Evolutionary conservation across 108 stramenopile species (phyloP), one percentile per base, ranked within the genome.

Genomic region (Fistulifera solaris): DNA sequence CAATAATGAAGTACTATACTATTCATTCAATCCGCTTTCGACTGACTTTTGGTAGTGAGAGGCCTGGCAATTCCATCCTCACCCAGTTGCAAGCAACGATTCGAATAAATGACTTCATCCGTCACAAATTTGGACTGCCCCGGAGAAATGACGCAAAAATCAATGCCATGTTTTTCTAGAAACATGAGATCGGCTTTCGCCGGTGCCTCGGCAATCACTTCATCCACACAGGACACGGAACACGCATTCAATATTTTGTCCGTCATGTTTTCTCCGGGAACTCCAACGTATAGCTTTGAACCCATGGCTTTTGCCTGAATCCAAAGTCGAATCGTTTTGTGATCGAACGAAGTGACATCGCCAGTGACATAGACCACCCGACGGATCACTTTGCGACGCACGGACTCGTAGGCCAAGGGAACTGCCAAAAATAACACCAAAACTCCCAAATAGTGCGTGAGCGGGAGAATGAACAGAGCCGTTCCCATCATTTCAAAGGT

Each of bases 401-500:
- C 70, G 26, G 66, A 71, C 59, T 80, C 74, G 52, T 76, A 76
- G 19, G 78, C 71, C 12, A 76, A 40, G 3, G 78, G 78, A 14
- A 71, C 56, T 17, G 77, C 77, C 16, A 66, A 43, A 15, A 61
- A 45, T 43, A 80, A 52, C 11, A 75, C 54, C 3, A 52, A 2
- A 1, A 70, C 28, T 22, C 72, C 76, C 21, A 72, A 17, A 38
- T 60, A 67, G 14, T 61, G 52, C 7, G 62, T 38, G 15, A 38
- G 62, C 1, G 68, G 68, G 23, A 72, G 38, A 25, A 80, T 49
- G 35, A 70, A 73, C 0, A 80, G 48, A 16, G 74, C 68, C 2
- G 78, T 64, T 17, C 78, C 78, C 15, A 80, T 45, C 71, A 76
- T 76, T 70, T 76, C 71, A 51, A 76, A 70, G 1, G 70, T 76